Base-by-base conservation (phyloP, 805 yeast genomes). In the Ogataea thermomethanolica region DNA sequence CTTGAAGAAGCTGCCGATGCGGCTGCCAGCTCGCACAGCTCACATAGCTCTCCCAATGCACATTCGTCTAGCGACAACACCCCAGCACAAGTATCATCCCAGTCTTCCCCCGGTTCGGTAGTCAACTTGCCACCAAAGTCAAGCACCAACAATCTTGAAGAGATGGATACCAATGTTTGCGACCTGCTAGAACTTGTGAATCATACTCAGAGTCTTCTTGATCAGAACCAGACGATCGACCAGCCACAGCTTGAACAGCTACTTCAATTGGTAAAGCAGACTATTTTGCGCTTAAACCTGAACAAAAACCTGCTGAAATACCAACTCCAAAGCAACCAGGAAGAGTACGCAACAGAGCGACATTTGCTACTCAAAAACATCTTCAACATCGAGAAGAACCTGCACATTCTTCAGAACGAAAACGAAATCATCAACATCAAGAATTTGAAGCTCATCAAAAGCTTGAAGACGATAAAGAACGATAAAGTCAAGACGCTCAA, bases 361-460 rank as follows among this genome's bases (percentile, higher is more conserved):
- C 59, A 55, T 26, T 41, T 62, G 27, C 40, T 61, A n/a, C 22
- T 45, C 33, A 55, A 54, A 29, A 56, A 56, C 32, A 28, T 64
- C 27, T 52, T 56, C 23, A 54, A 52, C 29, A 49, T 55, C 25
- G 62, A 61, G 35, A 51, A 51, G 29, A 56, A 53, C 29, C 17
- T 58, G 14, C 54, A 48, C 26, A 41, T 59, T 10, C 44, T 55
- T 15, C 49, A 51, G 37, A 49, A 54, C 25, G 64, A 59, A 29
- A 64, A 62, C 40, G 52, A 55, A 35, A 57, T 54, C 23, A 50
- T 64, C 15, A 57, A 49, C 27, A 34, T 48, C 20, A 61, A 61
- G 32, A 65, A 65, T 42, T 41, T 56, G 25, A 62, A 59, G 41
- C 46, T 63, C 37, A 59, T 61, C 29, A 61, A 59, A 33, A 55